These are phyloP conservation scores for Agarophyton chilense DNA, from an alignment of 23 red algal genomes.

Conservation along the genomic window DNA sequence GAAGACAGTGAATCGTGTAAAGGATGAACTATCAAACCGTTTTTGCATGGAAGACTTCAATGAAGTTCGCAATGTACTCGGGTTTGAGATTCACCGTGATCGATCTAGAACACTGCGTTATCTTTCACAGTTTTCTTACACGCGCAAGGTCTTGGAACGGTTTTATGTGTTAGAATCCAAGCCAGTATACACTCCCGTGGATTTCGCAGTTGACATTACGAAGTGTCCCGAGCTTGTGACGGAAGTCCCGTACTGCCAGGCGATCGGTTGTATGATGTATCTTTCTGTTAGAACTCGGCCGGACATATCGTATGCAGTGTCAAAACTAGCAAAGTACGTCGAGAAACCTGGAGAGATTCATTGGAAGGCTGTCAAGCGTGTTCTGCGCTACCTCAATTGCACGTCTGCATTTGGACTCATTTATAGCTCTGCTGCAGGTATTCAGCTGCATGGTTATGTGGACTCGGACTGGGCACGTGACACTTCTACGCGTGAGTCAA, in stretches of 20 bases:
- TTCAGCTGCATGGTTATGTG: neutral
- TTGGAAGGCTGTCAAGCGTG: slow-evolving; percentile 37
- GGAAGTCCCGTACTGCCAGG: neutral
- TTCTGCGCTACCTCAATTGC: slow-evolving; percentile 21
- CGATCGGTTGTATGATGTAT: slow-evolving; percentile 23
- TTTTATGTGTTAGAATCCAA: slow-evolving; percentile 18
- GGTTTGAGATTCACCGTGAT: slow-evolving; percentile 36
- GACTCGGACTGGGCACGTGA: slow-evolving; percentile 24
- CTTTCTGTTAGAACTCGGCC: slow-evolving; percentile 34
- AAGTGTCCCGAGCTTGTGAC: neutral
- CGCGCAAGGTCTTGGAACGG: slow-evolving; percentile 24
- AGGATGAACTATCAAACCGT: slow-evolving; percentile 10
- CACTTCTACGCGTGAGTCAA: slow-evolving; percentile 2
- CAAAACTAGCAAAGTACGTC: no score
- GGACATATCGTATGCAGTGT: no score
- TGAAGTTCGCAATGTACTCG: slow-evolving; percentile 9
- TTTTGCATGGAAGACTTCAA: slow-evolving; percentile 40
- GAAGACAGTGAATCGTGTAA: slow-evolving; percentile 11
- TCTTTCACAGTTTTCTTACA: slow-evolving; percentile 24
- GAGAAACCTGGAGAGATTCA: no score
- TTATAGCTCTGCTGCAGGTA: neutral
- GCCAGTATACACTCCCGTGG: slow-evolving; percentile 24
- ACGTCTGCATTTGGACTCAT: neutral
- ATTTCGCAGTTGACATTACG: neutral
- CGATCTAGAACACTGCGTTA: neutral